Conservation (phyloP, 768 basidiomycete species). For the Termitomyces bulborhizus region DNA sequence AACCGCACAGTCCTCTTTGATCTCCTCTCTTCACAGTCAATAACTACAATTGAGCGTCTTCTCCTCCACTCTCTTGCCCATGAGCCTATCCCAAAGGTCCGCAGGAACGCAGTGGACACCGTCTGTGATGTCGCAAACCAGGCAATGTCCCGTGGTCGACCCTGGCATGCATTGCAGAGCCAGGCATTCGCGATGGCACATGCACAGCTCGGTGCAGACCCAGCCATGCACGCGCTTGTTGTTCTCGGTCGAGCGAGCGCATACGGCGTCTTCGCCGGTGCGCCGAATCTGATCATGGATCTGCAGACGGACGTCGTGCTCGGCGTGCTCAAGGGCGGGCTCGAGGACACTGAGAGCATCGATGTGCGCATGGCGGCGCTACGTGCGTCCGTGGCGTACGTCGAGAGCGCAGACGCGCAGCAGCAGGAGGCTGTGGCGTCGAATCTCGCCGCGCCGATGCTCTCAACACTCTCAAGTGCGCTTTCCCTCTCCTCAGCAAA, state of each 20-base stretch:
- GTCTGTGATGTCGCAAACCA: constrained; percentile 72
- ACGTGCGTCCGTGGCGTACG: constrained; percentile 62
- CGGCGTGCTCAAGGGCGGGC: constrained; percentile 57
- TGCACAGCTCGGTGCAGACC: constrained; percentile 6
- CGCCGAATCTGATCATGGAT: constrained; percentile 72
- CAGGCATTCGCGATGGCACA: constrained; percentile 63
- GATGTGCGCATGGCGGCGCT: constrained; percentile 74
- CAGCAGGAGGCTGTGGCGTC: constrained; percentile 34
- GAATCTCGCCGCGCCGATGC: constrained; percentile 62
- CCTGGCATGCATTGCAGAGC: constrained; percentile 77
- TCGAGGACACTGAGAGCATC: constrained; percentile 47
- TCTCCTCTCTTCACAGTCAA: constrained; percentile 59
- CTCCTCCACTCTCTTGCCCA: constrained; percentile 64
- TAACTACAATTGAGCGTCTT: constrained; percentile 64
- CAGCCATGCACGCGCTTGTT: too few relatives aligned
- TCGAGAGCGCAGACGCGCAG: constrained; percentile 51
- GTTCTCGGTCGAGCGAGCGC: constrained; percentile 47
- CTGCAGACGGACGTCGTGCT: constrained; percentile 67
- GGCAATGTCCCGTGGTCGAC: constrained; percentile 66
- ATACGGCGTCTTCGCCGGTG: constrained; percentile 66
- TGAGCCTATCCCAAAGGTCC: constrained; percentile 52
- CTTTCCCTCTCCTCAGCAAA: constrained; percentile 13
- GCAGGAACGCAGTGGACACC: constrained; percentile 69
- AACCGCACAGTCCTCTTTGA: constrained; percentile 60
- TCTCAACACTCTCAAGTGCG: neutral